These are phyloP conservation scores for Aspergillus sp. DNA, from an alignment of 2,329 filamentous ascomycete species.

Conservation along the genomic window DNA sequence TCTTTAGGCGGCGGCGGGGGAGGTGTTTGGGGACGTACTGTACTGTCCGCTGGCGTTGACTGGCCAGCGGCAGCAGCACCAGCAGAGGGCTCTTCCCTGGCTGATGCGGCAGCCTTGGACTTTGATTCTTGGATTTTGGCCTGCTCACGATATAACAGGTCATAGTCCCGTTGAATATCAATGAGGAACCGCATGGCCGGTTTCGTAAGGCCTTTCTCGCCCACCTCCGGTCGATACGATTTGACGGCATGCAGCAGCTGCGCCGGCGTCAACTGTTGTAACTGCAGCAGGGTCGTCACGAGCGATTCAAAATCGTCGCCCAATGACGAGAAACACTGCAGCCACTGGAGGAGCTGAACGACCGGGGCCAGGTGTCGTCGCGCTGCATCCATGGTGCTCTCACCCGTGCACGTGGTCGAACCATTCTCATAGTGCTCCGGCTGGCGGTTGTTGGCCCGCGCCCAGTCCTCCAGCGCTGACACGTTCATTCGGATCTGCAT, in stretches of 20 bases:
- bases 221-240: slow-evolving; percentile 89
- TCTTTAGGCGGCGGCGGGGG: slow-evolving; percentile 8
- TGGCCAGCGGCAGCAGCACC: slow-evolving; percentile 6
- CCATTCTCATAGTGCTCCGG: slow-evolving; percentile 94
- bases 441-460: slow-evolving; percentile 80
- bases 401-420: slow-evolving; percentile 74
- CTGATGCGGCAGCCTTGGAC: slow-evolving; percentile 1
- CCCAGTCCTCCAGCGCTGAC: slow-evolving; percentile 92
- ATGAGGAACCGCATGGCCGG: slow-evolving; percentile 79
- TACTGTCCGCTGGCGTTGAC: neutral
- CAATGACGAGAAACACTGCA: slow-evolving; percentile 93
- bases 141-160: slow-evolving; percentile 42
- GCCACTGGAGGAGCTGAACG: slow-evolving; percentile 91
- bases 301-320: slow-evolving; percentile 84
- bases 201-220: slow-evolving; percentile 84
- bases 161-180: slow-evolving; percentile 67
- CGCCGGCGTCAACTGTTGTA: slow-evolving; percentile 73
- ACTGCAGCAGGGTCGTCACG: slow-evolving; percentile 78
- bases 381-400: slow-evolving; percentile 76
- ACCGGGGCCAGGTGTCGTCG: slow-evolving; percentile 79
- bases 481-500: slow-evolving; percentile 99
- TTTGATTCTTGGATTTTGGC: slow-evolving; percentile 24
- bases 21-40: slow-evolving; percentile 22
- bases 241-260: slow-evolving; percentile 88
- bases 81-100: too few species aligned